These are phyloP conservation scores for Funneliformis mosseae DNA, from an alignment of 192 early-diverging fungal genomes.

Conservation along the genomic window DNA sequence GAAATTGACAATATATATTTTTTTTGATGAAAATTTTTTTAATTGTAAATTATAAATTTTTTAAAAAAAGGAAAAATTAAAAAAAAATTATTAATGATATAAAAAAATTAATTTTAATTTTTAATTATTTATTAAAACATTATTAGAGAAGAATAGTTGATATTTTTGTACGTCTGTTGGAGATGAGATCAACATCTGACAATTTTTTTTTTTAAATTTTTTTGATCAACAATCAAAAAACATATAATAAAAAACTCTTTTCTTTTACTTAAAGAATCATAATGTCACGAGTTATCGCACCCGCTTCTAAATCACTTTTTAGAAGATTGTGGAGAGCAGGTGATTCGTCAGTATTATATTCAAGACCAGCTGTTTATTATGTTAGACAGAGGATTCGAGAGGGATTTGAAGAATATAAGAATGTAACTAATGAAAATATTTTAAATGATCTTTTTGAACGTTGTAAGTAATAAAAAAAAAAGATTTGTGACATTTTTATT, in stretches of 20 bases:
- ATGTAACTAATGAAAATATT: constrained; percentile 1
- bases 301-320: neutral
- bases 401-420: constrained; percentile 18
- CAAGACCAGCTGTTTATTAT: constrained; percentile 13
- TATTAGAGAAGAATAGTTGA: too few relatives aligned
- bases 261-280: neutral
- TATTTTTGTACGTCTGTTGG: too few relatives aligned
- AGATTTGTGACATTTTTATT: neutral
- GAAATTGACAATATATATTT: neutral
- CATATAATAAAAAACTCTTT: too few relatives aligned
- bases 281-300: neutral
- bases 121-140: too few relatives aligned
- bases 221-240: too few relatives aligned
- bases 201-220: too few relatives aligned
- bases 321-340: constrained; percentile 16
- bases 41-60: too few relatives aligned
- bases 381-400: constrained; percentile 1
- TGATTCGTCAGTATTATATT: constrained; percentile 19
- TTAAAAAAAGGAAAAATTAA: too few relatives aligned
- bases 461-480: neutral
- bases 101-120: too few relatives aligned
- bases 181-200: too few relatives aligned
- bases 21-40: too few relatives aligned
- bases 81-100: too few relatives aligned
- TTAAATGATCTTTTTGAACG: constrained; percentile 25